phyloP scores from a whole-genome alignment of 805 yeast genomes.

The Komagataella kurtzmanii region DNA sequence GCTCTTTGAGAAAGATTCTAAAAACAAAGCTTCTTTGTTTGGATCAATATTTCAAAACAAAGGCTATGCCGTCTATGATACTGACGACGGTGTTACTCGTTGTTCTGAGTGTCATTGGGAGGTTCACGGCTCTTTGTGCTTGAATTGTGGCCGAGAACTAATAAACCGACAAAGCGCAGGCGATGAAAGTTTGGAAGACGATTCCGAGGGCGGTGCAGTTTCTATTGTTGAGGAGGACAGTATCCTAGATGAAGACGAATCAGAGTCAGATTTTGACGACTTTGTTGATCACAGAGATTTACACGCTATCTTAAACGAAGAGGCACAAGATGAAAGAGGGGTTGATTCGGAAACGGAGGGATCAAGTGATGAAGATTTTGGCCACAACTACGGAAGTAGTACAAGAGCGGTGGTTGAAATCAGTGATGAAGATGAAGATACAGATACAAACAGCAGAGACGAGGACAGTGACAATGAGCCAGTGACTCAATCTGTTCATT shows the following conservation, averaged over 20 bases:
- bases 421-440: background rate
- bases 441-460: background rate
- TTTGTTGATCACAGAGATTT: background rate
- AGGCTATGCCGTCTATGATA: slow-evolving; percentile 41
- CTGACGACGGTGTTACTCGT: slow-evolving; percentile 59
- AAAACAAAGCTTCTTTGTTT: slow-evolving; percentile 23
- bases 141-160: slow-evolving; percentile 52
- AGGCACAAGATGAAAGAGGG: background rate
- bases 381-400: background rate
- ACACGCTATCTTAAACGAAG: background rate
- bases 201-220: slow-evolving; percentile 7
- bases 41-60: slow-evolving; percentile 33
- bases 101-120: slow-evolving; percentile 78
- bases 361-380: background rate
- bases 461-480: background rate
- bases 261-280: background rate
- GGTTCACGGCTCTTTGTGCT: slow-evolving; percentile 50
- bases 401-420: background rate
- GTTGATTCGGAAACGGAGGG: background rate
- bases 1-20: slow-evolving; percentile 16
- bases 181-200: slow-evolving; percentile 5
- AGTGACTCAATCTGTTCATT: background rate
- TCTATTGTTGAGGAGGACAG: background rate
- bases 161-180: slow-evolving; percentile 4
- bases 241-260: background rate